Evolutionary conservation across 495 filamentous ascomycete species (phyloP), one percentile per base, ranked within the genome.

Genomic region (Daldinia vernicosa): DNA sequence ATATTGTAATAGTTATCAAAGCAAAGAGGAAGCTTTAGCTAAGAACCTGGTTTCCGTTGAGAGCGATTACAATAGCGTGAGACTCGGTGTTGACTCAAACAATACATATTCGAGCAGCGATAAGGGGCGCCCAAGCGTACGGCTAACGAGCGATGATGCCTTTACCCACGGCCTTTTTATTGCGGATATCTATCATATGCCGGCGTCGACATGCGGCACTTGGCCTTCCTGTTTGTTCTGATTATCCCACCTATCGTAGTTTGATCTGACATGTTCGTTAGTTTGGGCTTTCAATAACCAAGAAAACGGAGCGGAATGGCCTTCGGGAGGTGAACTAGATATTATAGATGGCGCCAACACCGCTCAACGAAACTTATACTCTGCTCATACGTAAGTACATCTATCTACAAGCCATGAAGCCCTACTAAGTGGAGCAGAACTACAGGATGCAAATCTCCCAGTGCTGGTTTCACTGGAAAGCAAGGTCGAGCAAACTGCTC

Each of bases 261-360:
- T 24, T 50, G 8, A 55, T 28, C 74, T 76, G 32, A 76, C 40
- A n/a, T 30, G 15, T 15, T 14, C 27, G 6, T 11, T 35, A 75
- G 77, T 76, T 72, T 78, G 77, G 79, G 78, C 77, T 30, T 80
- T 75, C 66, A 80, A 80, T 51, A 72, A 79, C 54, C 65, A 74
- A 43, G 69, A 76, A 1, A 60, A 78, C 24, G 74, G 66, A 17
- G 7, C 51, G 22, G 57, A 74, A 14, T 94, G 91, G 91, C 91
- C 91, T 0, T 75, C 79, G 4, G 85, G 88, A 60, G 92, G 92
- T 6, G 92, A 96, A 77, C 89, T 94, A 45, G 91, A 95, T 80
- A 93, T 95, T 71, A 91, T 95, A 69, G 91, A 96, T 76, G 90
- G 91, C 24, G 89, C 92, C 59, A 91, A 92, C 76, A 77, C 81